Percentiles rank a stretch among this genome's conserved stretches.
Conservation (phyloP, 2,329 filamentous ascomycete species). For the Cytospora mali region DNA sequence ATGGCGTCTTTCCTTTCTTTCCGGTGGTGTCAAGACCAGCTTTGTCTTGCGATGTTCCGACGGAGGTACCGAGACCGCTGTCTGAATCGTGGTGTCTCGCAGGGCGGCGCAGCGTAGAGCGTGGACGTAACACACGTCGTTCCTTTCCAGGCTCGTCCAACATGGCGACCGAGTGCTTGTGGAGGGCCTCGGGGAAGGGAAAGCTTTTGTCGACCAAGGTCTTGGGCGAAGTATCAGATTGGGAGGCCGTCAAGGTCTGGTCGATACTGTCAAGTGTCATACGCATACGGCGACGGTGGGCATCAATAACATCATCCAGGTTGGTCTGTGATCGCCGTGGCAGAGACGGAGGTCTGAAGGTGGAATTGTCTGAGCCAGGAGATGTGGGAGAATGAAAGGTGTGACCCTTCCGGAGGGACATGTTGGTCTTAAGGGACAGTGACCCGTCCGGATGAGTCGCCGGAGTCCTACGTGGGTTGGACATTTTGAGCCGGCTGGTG, state of each 20-base stretch:
- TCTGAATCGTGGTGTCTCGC: slow-evolving; percentile 75
- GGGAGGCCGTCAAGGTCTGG: slow-evolving; percentile 56
- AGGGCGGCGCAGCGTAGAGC: slow-evolving; percentile 51
- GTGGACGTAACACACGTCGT: slow-evolving; percentile 56
- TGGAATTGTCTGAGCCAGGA: slow-evolving; percentile 37
- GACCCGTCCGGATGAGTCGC: slow-evolving; percentile 48
- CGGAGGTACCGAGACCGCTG: slow-evolving; percentile 84
- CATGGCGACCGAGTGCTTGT: slow-evolving; percentile 59
- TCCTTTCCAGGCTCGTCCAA: slow-evolving; percentile 45
- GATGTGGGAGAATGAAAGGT: slow-evolving; percentile 62
- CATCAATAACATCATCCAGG: slow-evolving; percentile 72
- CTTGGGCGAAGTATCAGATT: slow-evolving; percentile 31
- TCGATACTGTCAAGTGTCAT: slow-evolving; percentile 68
- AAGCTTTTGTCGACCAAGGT: slow-evolving; percentile 57
- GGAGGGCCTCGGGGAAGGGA: slow-evolving; percentile 62
- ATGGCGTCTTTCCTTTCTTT: slow-evolving; percentile 41
- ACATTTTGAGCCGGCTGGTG: slow-evolving; percentile 36
- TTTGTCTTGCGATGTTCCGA: slow-evolving; percentile 64
- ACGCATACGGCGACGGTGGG: slow-evolving; percentile 69
- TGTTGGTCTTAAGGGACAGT: slow-evolving; percentile 55
- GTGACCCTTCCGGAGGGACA: slow-evolving; percentile 69
- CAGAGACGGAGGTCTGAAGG: slow-evolving; percentile 54
- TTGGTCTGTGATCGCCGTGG: slow-evolving; percentile 70
- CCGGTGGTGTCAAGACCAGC: slow-evolving; percentile 45
- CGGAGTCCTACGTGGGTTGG: slow-evolving; percentile 45